Base-by-base conservation (phyloP, 2,329 filamentous ascomycete species). In the Calonectria henricotiae region DNA sequence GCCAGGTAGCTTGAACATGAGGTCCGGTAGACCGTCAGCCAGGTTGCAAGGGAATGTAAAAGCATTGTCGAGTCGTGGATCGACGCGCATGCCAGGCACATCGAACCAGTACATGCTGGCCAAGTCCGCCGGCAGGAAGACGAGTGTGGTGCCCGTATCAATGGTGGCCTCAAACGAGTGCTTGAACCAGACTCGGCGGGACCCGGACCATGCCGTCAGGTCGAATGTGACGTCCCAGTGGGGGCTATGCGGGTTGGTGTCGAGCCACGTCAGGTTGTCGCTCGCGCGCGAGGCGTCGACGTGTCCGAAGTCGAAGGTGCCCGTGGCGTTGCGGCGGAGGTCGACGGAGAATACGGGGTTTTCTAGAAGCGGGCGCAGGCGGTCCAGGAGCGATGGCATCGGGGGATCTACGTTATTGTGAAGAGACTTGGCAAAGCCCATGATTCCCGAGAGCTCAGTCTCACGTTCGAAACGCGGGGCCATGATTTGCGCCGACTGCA, bases 131-230 rank as follows among this genome's bases (percentile, higher is more conserved):
- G 89, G 87, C 30, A 92, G 82, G 61, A 93, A 87, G 78, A 94
- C 84, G 64, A 94, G 84, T 1, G 91, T 90, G 4, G 91, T 92
- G 27, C 91, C 92, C 3, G 92, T 94, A 80, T 94, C 92, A 32
- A 89, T 85, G 66, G 92, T 91, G 55, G 90, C 88, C 32, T 82
- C 82, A 74, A 87, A 85, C 20, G 76, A 75, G 51, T 83, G 87
- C 71, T 81, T 85, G 58, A 81, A 82, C 69, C 92, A 85, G 25
- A 85, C 84, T 66, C 77, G 86, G 78, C 91, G 85, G 41, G 92
- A 68, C 23, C 77, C 76, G 2, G 71, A 72, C 79, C 82, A 83
- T 2, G 79, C 74, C 7, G 78, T 89, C 32, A 87, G 79, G 49
- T 87, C 82, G 79, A 92, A 92, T 12, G 79, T 75, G 60, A 83